Conservation (phyloP, 768 basidiomycete species). For the Suillus placidus region DNA sequence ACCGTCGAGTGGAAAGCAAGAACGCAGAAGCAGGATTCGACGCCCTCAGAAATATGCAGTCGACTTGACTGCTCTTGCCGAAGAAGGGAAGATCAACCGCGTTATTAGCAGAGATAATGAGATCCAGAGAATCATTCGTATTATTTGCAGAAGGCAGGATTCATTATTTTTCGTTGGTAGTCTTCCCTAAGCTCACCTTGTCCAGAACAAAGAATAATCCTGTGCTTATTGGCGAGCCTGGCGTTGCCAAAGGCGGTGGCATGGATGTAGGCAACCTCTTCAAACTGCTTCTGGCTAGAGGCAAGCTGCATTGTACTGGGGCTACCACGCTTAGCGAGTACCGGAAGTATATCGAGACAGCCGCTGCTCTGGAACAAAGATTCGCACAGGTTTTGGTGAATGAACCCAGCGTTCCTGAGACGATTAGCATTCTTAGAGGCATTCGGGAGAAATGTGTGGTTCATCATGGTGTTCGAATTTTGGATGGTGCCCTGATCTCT, state of each 20-base stretch:
- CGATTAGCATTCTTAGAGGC: slow-evolving; percentile 92
- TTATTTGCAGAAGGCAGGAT: slow-evolving; percentile 73
- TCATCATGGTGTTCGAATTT: slow-evolving; percentile 87
- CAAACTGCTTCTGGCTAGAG: slow-evolving; percentile 89
- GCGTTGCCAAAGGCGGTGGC: slow-evolving; percentile 83
- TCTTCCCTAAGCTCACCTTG: slow-evolving; percentile 15
- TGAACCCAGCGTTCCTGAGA: slow-evolving; percentile 86
- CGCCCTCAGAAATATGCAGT: slow-evolving; percentile 83
- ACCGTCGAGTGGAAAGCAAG: slow-evolving; percentile 81
- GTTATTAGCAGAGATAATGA: slow-evolving; percentile 94
- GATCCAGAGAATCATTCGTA: slow-evolving; percentile 82
- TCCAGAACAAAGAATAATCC: slow-evolving; percentile 95
- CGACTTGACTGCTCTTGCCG: slow-evolving; percentile 84
- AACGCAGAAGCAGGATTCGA: slow-evolving; percentile 93
- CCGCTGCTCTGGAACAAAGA: slow-evolving; percentile 86
- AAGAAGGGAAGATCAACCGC: slow-evolving; percentile 94
- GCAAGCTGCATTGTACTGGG: slow-evolving; percentile 77
- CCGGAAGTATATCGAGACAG: slow-evolving; percentile 90
- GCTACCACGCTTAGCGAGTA: slow-evolving; percentile 94
- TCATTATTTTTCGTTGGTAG: neutral
- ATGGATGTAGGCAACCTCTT: slow-evolving; percentile 95
- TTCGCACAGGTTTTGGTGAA: slow-evolving; percentile 94
- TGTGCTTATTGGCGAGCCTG: slow-evolving; percentile 93
- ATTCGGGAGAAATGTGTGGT: slow-evolving; percentile 95
- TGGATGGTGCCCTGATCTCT: slow-evolving; percentile 84